phyloP scores from a whole-genome alignment of 257 asterid species.

The Vinca minor region DNA sequence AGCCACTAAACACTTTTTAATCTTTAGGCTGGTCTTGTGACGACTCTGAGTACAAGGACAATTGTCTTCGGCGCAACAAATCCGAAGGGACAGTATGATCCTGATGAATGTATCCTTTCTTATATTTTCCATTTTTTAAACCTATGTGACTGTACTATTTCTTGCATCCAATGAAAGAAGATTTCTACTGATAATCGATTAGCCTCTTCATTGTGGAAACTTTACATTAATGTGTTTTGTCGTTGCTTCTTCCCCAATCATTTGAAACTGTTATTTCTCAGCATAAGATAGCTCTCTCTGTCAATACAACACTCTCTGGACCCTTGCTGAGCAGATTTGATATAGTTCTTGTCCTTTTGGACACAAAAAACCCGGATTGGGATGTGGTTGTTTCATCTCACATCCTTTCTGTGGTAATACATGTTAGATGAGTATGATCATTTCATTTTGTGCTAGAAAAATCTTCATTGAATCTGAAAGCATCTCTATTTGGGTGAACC shows the following conservation, averaged over 20 bases:
- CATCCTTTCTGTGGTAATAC: slow-evolving; percentile 76
- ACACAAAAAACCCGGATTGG: slow-evolving; percentile 94
- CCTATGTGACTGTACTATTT: background rate
- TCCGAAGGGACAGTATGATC: slow-evolving; percentile 96
- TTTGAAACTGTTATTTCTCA: slow-evolving; percentile 28
- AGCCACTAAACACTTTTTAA: background rate
- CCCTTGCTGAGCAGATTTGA: slow-evolving; percentile 95
- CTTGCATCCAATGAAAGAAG: background rate
- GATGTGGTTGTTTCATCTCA: slow-evolving; percentile 96
- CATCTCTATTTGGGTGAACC: slow-evolving; percentile 22
- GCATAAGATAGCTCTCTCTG: slow-evolving; percentile 69
- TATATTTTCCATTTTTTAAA: too few species aligned
- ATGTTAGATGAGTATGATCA: slow-evolving; percentile 15
- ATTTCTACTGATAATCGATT: background rate
- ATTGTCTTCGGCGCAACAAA: slow-evolving; percentile 95
- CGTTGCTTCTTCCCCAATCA: slow-evolving; percentile 5
- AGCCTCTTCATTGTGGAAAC: background rate
- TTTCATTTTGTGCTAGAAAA: slow-evolving; percentile 12
- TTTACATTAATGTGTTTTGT: too few species aligned
- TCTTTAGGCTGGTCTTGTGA: slow-evolving; percentile 95
- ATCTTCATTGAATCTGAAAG: slow-evolving; percentile 14
- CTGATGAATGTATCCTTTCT: slow-evolving; percentile 74
- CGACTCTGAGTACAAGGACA: slow-evolving; percentile 91
- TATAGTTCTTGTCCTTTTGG: slow-evolving; percentile 87
- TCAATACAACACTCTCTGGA: slow-evolving; percentile 95